Evolutionary conservation across 2,329 filamentous ascomycete genomes (phyloP), one percentile per base, ranked within the genome.

Genomic region (Penicillium sp.): DNA sequence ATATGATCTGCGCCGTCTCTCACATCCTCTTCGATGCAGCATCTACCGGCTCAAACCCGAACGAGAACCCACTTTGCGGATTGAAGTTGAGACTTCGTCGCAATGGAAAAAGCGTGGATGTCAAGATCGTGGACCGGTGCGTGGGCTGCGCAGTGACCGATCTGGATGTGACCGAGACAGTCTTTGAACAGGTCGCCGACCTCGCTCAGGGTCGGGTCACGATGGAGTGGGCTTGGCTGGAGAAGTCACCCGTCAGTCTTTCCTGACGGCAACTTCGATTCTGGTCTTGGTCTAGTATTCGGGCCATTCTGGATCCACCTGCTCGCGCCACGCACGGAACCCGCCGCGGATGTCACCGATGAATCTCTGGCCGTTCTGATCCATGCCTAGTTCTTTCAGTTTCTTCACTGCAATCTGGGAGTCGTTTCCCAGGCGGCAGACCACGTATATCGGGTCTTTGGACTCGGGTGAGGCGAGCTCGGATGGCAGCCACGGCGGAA

Each of bases 51-150:
- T 61, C 76, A 2, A 73, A 82, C 60, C 77, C 79, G 0, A 88
- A 87, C 61, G 62, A 70, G 10, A 87, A 87, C 56, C 79, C 81
- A 1, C 66, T 87, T 1, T 91, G 87, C 59, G 83, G 82, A 2
- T 72, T 73, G 58, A 80, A 74, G 63, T 78, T 93, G n/a, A 73
- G 83, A 22, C 77, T 87, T 23, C 72, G 68, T 38, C 70, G 82
- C 47, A 71, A 70, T n/a, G 74, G 72, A 2, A 72, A 69, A 40
- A 82, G 75, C 32, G 74, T 81, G 10, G 79, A 82, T 54, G 74
- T 87, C 22, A 81, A 69, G 16, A 80, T 89, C 6, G 83, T 87
- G 5, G 85, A 89, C 67, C 74, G 84, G 42, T 89, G 85, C 47
- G 68, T 68, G 9, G 76, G 73, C 1, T 79, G 76, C 52, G 52